Base-by-base conservation (phyloP, 768 basidiomycete genomes). In the Boletus tylopilopsis region DNA sequence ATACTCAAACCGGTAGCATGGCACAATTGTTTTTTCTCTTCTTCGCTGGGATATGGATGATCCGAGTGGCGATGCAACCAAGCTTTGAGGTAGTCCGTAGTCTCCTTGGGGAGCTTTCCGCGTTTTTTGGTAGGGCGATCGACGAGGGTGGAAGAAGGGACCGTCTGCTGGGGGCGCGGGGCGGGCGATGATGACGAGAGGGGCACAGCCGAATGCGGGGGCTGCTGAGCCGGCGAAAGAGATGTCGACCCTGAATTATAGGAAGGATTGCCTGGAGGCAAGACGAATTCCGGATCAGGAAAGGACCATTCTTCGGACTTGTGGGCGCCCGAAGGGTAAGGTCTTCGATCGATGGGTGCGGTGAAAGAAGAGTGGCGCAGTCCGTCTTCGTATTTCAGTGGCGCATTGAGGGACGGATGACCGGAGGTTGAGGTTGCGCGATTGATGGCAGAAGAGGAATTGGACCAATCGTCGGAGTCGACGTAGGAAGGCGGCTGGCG, bases 51-150 rank as follows among this genome's bases (percentile, higher is more conserved):
- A 66, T 93, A 93, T 22, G 90, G 90, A 59, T 92, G 90, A 64
- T 92, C 90, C 2, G 86, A 86, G 63, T 93, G 90, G 55, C 86
- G 81, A 62, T 92, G 86, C 29, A 92, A 73, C 90, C 90, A 92
- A 8, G 88, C 83, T 61, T 91, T 90, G 68, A 93, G 79, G 61
- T 82, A 90, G 70, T 93, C 90, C 27, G 90, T 92, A 32, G 90
- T 90, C 70, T 90, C 88, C 73, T 92, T 92, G 37, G 90, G 90
- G 10, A 93, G 79, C 71, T 93, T 92, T 50, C 90, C 89, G 49
- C 90, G 81, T 63, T 90, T 90, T 57, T 89, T 84, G 39, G 80
- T 82, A 13, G 87, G 87, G 18, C 87, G 84, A 56, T 89, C 87
- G 55, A 84, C 82, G 49, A 86, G 81, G 23, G 79, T 74, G 9